phyloP scores from a whole-genome alignment of 2,329 filamentous ascomycete species.

The Aspergillus melleus region DNA sequence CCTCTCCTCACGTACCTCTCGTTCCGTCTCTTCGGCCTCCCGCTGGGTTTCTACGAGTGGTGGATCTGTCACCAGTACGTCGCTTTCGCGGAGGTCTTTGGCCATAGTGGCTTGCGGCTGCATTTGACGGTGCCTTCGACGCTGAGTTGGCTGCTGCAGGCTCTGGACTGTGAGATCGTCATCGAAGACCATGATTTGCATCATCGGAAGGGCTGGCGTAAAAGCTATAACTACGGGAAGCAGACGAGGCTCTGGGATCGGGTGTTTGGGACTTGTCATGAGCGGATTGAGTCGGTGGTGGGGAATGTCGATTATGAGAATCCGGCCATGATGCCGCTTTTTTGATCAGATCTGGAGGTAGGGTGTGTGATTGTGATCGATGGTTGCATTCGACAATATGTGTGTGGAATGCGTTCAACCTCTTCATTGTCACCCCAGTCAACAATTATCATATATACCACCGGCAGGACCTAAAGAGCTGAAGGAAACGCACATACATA shows the following conservation, averaged over 20 bases:
- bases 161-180: slow-evolving; percentile 6
- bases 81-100: slow-evolving; percentile 9
- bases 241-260: slow-evolving; percentile 12
- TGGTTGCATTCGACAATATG: too few relatives aligned
- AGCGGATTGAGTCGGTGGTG: slow-evolving; percentile 4
- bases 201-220: slow-evolving; percentile 11
- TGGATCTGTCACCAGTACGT: slow-evolving; percentile 14
- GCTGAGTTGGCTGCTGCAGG: slow-evolving; percentile 1
- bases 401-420: too few relatives aligned
- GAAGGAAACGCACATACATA: too few relatives aligned
- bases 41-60: slow-evolving; percentile 15
- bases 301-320: slow-evolving; percentile 10
- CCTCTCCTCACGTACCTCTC: slow-evolving; percentile 7
- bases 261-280: slow-evolving; percentile 9
- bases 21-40: slow-evolving; percentile 4
- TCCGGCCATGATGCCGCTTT: slow-evolving; percentile 6
- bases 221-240: slow-evolving; percentile 13
- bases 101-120: slow-evolving; percentile 11
- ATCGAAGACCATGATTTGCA: slow-evolving; percentile 12
- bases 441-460: too few relatives aligned
- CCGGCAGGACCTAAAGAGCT: too few relatives aligned
- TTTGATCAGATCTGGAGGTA: neutral
- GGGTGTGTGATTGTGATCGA: neutral
- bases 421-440: too few relatives aligned
- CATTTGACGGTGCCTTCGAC: slow-evolving; percentile 6